Evolutionary conservation across 805 yeast species (phyloP).

Genomic region (Hanseniaspora valbyensis): DNA sequence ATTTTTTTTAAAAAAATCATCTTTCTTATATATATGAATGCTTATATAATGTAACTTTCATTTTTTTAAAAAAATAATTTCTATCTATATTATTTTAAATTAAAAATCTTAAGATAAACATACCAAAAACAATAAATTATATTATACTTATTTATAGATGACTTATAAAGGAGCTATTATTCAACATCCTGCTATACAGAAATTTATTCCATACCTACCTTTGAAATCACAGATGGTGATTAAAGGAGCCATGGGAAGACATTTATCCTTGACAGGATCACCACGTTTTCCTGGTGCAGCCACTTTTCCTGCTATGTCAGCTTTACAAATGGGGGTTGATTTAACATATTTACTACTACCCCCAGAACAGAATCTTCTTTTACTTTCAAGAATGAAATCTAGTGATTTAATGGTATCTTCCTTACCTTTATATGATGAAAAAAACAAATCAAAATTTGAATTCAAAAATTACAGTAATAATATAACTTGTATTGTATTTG

Average conservation of each 20-base stretch:
- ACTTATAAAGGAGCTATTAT: too few species aligned
- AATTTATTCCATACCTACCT: constrained; percentile 1
- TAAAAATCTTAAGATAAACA: too few species aligned
- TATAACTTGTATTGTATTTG: constrained; percentile 8
- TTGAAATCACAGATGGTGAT: not conserved
- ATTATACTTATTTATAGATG: not conserved
- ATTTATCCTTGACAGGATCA: constrained; percentile 11
- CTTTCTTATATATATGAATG: too few species aligned
- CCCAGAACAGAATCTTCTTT: constrained; percentile 3
- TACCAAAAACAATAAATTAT: too few species aligned
- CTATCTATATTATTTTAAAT: too few species aligned
- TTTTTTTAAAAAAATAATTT: too few species aligned
- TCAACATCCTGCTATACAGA: not conserved
- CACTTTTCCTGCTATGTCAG: constrained; percentile 8
- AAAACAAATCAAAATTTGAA: not conserved
- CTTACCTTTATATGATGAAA: not conserved
- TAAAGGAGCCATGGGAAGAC: constrained; percentile 12
- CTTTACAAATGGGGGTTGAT: constrained; percentile 14
- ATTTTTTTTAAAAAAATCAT: too few species aligned
- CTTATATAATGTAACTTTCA: too few species aligned
- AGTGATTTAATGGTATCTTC: constrained; percentile 13
- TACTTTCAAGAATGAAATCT: constrained; percentile 11
- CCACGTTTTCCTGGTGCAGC: constrained; percentile 12
- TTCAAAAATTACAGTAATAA: not conserved
- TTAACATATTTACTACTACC: constrained; percentile 7